Base-by-base conservation (phyloP, 257 asterid species). In the Solanum piurae region DNA sequence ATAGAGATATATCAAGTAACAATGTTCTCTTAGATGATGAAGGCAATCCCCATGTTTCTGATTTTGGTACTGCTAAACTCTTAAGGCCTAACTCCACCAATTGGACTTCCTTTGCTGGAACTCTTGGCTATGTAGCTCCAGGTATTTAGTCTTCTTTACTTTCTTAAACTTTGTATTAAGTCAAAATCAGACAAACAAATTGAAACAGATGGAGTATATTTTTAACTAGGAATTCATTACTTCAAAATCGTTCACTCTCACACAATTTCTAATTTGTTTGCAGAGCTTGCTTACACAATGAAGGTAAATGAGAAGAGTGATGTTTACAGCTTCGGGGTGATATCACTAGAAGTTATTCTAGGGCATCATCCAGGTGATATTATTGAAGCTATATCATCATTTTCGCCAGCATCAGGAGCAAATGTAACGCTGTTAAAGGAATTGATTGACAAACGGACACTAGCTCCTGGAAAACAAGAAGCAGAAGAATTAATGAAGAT, bases 1-100 rank as follows among this genome's bases (percentile, higher is more conserved):
- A 93, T 5, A 85, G 93, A 8, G 92, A 91, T 86, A 89, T 91
- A 83, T 88, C 93, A 10, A 89, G 92, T 88, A 91, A 91, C 33
- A 90, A 89, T 68, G 36, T 92, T 7, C 83, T 92, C 44, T 76
- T 92, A 31, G 91, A 92, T 75, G 72, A 16, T 8, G 91, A 90
- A 76, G 84, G 69, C 9, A 89, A 89, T 27, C 91, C 94, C 69
- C 89, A 76, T 85, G 86, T 92, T 49, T 88, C 92, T 25, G 94
- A 92, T 60, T 90, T 92, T 86, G 94, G 94, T 46, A 92, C 91
- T 8, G 92, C 93, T 1, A 92, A 80, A 84, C 74, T 89, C 71
- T 62, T 89, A 84, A 86, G 58, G 68, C 75, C 73, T 3, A 88
- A 90, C 42, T 90, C 93, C 13, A 89, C 90, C 5, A 85, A 92